Base-by-base conservation (phyloP, 2,329 filamentous ascomycete genomes). In the Didymella arachidicola region DNA sequence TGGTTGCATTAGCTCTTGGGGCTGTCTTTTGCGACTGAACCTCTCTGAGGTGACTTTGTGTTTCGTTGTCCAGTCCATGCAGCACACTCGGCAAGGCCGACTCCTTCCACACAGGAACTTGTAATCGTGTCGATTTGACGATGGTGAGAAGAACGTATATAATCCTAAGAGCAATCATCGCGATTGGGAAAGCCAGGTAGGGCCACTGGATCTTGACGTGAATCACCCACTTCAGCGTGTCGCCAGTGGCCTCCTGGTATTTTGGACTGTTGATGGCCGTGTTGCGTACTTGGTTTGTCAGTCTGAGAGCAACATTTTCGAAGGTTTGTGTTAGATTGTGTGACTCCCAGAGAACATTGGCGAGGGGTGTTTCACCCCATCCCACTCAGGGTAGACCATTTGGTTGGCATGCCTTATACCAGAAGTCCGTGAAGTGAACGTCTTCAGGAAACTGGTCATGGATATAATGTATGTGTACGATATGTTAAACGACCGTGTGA, bases 71-170 rank as follows among this genome's bases (percentile, higher is more conserved):
- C 11, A 60, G 34, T 7, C 57, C 57, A 32, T 60, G 43, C 29
- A 55, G 18, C 42, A 60, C 19, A 18, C 38, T 47, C 29, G 51
- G 57, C 44, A 60, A 14, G 2, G 51, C 45, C 3, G 19, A 19
- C 46, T 60, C 57, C 12, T 60, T 60, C 51, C 57, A 60, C 1
- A 46, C 57, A 4, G 57, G 57, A 34, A 55, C 12, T 1, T 39
- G 14, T 16, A 55, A 27, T 10, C 47, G 30, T 22, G 27, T 47
- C 0, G 51, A 51, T 16, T 60, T 51, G 1, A 42, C 1, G 16
- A 60, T 52, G 7, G 42, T 48, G 10, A 53, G 50, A 2, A 53
- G 4, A 12, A 45, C 30, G 41, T 53, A 53, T 14, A 45, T 3
- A 3, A 55, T 48, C 2, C 57, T 51, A 7, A 43, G 5, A 3